Conservation (phyloP, 2,329 filamentous ascomycete species). For the Hypocreales sp. region DNA sequence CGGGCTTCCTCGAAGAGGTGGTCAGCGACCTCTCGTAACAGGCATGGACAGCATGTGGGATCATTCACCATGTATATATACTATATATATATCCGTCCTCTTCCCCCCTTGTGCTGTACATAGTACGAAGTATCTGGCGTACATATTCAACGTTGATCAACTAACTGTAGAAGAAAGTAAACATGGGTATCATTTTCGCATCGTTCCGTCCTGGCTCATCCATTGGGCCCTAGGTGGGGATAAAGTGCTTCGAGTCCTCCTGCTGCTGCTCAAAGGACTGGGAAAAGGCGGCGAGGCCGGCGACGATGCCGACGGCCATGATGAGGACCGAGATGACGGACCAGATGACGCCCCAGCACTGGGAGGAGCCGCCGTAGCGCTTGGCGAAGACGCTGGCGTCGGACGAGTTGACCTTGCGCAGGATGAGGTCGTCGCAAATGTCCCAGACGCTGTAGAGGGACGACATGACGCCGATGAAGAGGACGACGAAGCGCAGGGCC, state of each 20-base stretch:
- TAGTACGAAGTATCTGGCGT: no score
- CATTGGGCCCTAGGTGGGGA: no score
- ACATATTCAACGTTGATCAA: no score
- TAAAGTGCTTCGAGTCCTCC: slow-evolving; percentile 51
- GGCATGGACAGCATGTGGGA: no score
- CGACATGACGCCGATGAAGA: slow-evolving; percentile 75
- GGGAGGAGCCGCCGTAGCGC: slow-evolving; percentile 62
- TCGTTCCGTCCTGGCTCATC: no score
- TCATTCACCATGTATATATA: no score
- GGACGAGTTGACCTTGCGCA: slow-evolving; percentile 66
- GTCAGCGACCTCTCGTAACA: slow-evolving; percentile 15
- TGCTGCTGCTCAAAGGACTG: slow-evolving; percentile 54
- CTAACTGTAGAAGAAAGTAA: no score
- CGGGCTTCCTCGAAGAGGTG: slow-evolving; percentile 35
- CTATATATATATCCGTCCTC: no score
- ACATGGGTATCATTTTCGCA: no score
- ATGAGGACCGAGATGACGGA: slow-evolving; percentile 55
- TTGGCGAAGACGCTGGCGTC: slow-evolving; percentile 69
- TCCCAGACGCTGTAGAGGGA: slow-evolving; percentile 72
- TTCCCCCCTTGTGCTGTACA: no score
- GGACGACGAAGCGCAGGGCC: slow-evolving; percentile 55
- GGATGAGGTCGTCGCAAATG: slow-evolving; percentile 69
- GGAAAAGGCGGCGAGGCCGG: slow-evolving; percentile 60
- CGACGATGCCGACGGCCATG: slow-evolving; percentile 61
- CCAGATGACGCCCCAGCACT: slow-evolving; percentile 73